Conservation (phyloP, 371 early-diverging fungal genomes). For the Mortierella polycephala region DNA sequence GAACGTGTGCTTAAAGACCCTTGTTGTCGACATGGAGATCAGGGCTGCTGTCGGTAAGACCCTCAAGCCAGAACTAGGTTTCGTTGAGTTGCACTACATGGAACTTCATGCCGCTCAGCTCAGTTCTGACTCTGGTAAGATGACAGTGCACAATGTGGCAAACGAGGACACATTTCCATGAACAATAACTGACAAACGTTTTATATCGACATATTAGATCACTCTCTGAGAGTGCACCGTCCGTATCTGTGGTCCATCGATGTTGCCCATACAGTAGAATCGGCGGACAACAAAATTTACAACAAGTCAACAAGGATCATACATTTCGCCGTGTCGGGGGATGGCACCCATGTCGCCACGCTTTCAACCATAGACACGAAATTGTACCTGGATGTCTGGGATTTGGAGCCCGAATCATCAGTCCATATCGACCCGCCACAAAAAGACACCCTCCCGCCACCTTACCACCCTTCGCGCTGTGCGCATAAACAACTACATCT, state of each 20-base stretch:
- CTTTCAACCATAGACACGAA: not conserved
- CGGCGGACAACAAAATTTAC: no score
- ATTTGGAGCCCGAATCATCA: not conserved
- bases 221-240: not conserved
- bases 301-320: no score
- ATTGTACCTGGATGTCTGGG: constrained; percentile 1
- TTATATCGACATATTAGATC: no score
- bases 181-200: no score
- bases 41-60: not conserved
- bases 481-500: no score
- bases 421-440: not conserved
- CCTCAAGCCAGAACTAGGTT: not conserved
- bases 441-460: no score
- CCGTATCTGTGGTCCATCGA: constrained; percentile 1
- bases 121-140: no score
- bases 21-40: constrained; percentile 10
- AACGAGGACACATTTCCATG: no score
- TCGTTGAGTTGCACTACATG: not conserved
- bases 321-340: not conserved
- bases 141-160: no score
- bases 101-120: no score
- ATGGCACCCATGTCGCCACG: not conserved
- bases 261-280: not conserved
- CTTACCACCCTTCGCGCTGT: not conserved
- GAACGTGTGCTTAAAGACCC: not conserved